A percentile compares a stretch with the other conserved stretches of the same genome.
Evolutionary conservation across 1,284 basidiomycete species (phyloP).

Genomic region (Puccinia coronata): DNA sequence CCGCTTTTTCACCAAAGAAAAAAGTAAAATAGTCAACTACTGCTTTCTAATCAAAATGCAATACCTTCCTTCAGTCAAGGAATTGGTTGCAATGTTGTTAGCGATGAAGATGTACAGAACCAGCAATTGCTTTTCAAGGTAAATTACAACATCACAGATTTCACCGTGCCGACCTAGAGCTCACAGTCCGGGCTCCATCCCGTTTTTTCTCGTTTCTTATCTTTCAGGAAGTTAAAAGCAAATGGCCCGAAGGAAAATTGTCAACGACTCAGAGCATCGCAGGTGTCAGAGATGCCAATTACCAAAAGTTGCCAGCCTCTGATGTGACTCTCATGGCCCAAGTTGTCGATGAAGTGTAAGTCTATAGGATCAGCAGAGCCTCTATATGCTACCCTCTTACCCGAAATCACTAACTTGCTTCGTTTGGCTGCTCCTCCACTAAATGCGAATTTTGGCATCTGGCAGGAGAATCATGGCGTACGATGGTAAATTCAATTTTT

Average conservation of each 20-base stretch:
- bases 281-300: slow-evolving; percentile 25
- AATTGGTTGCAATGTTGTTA: slow-evolving; percentile 43
- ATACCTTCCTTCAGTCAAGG: slow-evolving; percentile 23
- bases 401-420: too few species aligned
- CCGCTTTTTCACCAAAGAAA: not conserved
- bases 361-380: not conserved
- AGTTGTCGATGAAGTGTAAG: slow-evolving; percentile 40
- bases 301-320: slow-evolving; percentile 10
- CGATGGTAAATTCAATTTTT: slow-evolving; percentile 24
- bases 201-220: too few species aligned
- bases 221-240: slow-evolving; percentile 36
- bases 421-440: not conserved
- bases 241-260: slow-evolving; percentile 35
- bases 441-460: not conserved
- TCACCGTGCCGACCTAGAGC: too few species aligned
- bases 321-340: slow-evolving; percentile 11
- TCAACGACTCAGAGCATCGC: slow-evolving; percentile 14
- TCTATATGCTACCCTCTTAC: too few species aligned
- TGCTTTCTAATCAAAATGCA: not conserved
- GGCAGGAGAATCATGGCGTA: slow-evolving; percentile 42
- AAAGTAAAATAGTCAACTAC: not conserved
- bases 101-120: slow-evolving; percentile 20
- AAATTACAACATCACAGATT: not conserved
- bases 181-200: too few species aligned
- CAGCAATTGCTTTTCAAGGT: slow-evolving; percentile 34